phyloP scores from a whole-genome alignment of 2,329 filamentous ascomycete genomes.

The Salinomyces thailandicus region DNA sequence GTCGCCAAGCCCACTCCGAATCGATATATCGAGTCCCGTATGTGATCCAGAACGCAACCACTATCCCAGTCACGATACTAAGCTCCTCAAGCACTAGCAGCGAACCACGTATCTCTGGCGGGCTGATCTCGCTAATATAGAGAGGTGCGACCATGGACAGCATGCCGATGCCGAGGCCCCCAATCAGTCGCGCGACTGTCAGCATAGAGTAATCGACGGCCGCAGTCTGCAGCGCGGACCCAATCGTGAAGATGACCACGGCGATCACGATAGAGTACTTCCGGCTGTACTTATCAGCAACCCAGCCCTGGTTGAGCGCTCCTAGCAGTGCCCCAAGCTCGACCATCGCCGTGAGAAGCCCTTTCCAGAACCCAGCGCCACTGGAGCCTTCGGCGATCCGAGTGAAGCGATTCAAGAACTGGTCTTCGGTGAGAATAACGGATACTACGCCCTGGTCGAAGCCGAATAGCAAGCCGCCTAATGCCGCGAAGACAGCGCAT shows the following conservation, averaged over 20 bases:
- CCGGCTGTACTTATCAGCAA: constrained; percentile 34
- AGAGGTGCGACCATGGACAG: constrained; percentile 30
- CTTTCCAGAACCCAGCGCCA: constrained; percentile 25
- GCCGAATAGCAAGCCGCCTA: constrained; percentile 32
- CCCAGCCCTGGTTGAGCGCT: constrained; percentile 22
- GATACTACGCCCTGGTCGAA: constrained; percentile 31
- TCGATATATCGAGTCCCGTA: constrained; percentile 43
- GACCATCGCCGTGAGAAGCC: constrained; percentile 37
- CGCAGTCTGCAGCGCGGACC: constrained; percentile 32
- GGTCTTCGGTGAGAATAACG: constrained; percentile 37
- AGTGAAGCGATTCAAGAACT: constrained; percentile 33
- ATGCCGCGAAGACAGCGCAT: constrained; percentile 39
- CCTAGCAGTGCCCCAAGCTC: constrained; percentile 32
- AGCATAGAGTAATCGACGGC: constrained; percentile 23
- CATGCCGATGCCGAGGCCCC: constrained; percentile 25
- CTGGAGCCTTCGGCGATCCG: constrained; percentile 19
- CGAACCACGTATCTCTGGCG: constrained; percentile 31
- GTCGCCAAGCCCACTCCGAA: constrained; percentile 37
- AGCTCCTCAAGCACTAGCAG: constrained; percentile 41
- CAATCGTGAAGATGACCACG: constrained; percentile 34
- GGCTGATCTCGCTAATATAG: constrained; percentile 26
- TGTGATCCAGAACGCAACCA: constrained; percentile 43
- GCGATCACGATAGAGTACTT: constrained; percentile 34
- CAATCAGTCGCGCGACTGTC: constrained; percentile 23
- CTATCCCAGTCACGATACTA: constrained; percentile 38